These are phyloP conservation scores for Penicillium macrosclerotiorum DNA, from an alignment of 495 filamentous ascomycete species.

Conservation along the genomic window DNA sequence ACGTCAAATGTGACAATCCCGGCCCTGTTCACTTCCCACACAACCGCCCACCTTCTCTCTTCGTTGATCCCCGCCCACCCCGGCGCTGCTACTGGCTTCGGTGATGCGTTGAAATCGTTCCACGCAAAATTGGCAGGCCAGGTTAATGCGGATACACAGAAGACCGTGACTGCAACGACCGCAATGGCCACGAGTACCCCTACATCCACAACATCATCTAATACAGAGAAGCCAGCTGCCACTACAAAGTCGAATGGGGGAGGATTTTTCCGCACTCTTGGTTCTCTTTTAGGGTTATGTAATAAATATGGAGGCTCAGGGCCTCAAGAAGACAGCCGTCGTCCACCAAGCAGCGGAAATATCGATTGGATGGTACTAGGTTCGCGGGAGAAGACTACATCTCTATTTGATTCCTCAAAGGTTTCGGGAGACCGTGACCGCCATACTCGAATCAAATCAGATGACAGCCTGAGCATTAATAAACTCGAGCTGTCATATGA, in stretches of 20 bases:
- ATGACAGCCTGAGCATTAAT: conserved; percentile 15
- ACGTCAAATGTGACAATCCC: conserved; percentile 94
- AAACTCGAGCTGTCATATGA: conserved; percentile 19
- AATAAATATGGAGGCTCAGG: conserved; percentile 23
- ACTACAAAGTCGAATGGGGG: conserved; percentile 44
- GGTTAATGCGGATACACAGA: conserved; percentile 19
- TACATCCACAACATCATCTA: conserved; percentile 24
- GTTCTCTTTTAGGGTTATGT: conserved; percentile 54
- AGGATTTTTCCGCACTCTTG: conserved; percentile 54
- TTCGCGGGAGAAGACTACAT: conserved; percentile 60
- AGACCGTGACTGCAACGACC: conserved; percentile 21
- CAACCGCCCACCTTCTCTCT: conserved; percentile 89
- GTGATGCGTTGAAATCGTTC: conserved; percentile 37
- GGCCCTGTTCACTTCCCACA: conserved; percentile 90
- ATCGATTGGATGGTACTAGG: conserved; percentile 74
- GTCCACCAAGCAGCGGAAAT: conserved; percentile 80
- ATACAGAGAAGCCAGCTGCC: conserved; percentile 15
- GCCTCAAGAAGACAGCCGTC: conserved; percentile 54
- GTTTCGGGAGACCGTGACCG: conserved; percentile 3
- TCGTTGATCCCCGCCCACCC: conserved; percentile 76
- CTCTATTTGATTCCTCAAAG: conserved; percentile 18
- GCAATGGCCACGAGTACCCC: conserved; percentile 21
- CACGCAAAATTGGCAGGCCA: conserved; percentile 24
- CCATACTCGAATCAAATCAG: conserved; percentile 12
- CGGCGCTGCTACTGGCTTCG: conserved; percentile 52